These are phyloP conservation scores for Paradendryphiella salina DNA, from an alignment of 2,329 filamentous ascomycete genomes.

Conservation along the genomic window DNA sequence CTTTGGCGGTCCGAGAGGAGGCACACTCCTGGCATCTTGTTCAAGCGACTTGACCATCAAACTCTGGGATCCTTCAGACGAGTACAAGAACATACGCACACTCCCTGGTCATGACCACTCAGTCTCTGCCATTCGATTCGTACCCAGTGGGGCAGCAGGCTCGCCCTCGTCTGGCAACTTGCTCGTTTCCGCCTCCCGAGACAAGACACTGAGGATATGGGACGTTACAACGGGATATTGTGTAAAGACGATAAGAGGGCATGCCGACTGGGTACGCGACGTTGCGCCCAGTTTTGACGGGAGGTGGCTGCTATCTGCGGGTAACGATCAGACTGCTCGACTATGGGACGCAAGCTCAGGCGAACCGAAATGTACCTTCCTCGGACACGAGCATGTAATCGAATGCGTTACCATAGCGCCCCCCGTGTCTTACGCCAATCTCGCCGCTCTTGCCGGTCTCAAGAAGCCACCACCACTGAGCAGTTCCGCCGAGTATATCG, in stretches of 20 bases:
- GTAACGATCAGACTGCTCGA: constrained; percentile 78
- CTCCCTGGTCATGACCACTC: constrained; percentile 90
- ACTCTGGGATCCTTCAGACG: constrained; percentile 87
- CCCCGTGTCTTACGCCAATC: constrained; percentile 72
- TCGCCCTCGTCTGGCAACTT: constrained; percentile 80
- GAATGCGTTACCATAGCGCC: constrained; percentile 89
- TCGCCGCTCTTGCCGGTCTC: constrained; percentile 76
- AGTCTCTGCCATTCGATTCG: constrained; percentile 84
- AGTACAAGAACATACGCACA: constrained; percentile 94
- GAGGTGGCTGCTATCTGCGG: constrained; percentile 77
- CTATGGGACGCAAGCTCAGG: constrained; percentile 81
- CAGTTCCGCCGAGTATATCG: constrained; percentile 83
- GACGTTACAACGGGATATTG: constrained; percentile 92
- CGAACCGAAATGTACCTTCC: constrained; percentile 76
- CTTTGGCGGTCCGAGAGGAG: constrained; percentile 81
- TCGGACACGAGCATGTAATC: constrained; percentile 84
- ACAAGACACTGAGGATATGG: constrained; percentile 86
- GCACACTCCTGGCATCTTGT: constrained; percentile 78
- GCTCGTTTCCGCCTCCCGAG: constrained; percentile 81
- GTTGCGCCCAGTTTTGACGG: constrained; percentile 82
- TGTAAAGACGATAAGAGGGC: constrained; percentile 83
- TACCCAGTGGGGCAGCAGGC: constrained; percentile 79
- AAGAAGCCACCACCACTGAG: constrained; percentile 77
- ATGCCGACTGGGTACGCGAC: constrained; percentile 89
- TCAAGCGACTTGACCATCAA: constrained; percentile 92